Base-by-base conservation (phyloP, 768 basidiomycete species). In the Gloeopeniophorella convolvens region DNA sequence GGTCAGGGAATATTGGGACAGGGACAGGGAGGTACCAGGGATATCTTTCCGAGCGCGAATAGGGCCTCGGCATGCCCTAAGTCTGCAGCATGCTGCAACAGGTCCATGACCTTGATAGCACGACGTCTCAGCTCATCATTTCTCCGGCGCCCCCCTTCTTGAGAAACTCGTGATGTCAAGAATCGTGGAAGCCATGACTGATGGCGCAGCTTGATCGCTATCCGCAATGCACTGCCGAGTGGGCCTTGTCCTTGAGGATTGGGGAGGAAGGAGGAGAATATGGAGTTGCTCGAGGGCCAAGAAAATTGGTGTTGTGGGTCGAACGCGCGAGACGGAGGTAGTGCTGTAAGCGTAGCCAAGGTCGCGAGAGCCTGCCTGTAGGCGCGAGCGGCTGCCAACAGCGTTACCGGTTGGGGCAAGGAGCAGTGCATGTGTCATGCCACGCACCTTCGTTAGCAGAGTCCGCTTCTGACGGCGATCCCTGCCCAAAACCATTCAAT, bases 21-120 rank as follows among this genome's bases (percentile, higher is more conserved):
- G 18, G 39, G 20, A 18, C 11, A 37, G 2, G 31, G 5, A 69
- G 80, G 50, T 56, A 87, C 85, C 66, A 89, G 59, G 42, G 84
- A 83, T 41, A 90, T 66, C 45, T 79, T 72, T 1, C 77, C 86
- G 11, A 85, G 72, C 1, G 75, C 75, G 60, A 77, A 89, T 23
- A 89, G 59, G 9, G 89, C 89, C 48, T 92, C 85, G 48, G 65
- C 65, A 60, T 87, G 77, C 11, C 90, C 92, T 40, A 89, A 67
- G 46, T 89, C 87, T 6, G 82, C 80, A 1, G 90, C 87, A 66
- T 89, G 85, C 51, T 89, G 78, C 26, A 93, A 68, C 10, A 93
- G 63, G 60, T 90, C 88, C 12, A 91, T 62, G 27, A 89, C 86
- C 63, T 91, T 91, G 62, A 89, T 80, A 8, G 86, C 83, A 60